Evolutionary conservation across 176 grass and related monocot genomes (phyloP).

Genomic region (Puya raimondii): DNA sequence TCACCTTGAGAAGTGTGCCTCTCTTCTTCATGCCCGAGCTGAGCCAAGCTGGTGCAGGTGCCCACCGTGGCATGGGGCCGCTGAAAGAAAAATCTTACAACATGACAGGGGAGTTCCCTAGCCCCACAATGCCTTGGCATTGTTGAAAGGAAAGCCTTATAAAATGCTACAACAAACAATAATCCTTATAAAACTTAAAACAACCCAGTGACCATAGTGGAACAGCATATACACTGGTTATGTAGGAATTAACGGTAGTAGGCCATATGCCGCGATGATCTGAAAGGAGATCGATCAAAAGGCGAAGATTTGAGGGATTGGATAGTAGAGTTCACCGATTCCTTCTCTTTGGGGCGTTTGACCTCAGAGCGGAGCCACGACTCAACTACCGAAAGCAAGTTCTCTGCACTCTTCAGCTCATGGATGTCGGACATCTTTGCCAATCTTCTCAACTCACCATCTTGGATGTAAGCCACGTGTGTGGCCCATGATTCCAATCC

Average conservation of each 20-base stretch:
- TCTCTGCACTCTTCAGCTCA: conserved; percentile 61
- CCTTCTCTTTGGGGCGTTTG: conserved; percentile 55
- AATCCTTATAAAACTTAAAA: no score
- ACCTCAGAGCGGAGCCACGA: conserved; percentile 66
- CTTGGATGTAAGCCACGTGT: conserved; percentile 74
- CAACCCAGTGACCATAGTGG: no score
- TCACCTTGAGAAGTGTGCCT: no score
- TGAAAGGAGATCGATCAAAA: conserved; percentile 73
- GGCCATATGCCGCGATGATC: conserved; percentile 89
- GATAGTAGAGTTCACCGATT: conserved; percentile 13
- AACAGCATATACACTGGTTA: conserved; percentile 1
- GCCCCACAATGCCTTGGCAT: no score
- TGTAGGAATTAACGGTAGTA: conserved; percentile 62
- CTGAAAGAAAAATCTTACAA: no score
- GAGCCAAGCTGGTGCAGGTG: no score
- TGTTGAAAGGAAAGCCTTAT: no score
- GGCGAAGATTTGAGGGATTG: conserved; percentile 44
- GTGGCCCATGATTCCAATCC: conserved; percentile 80
- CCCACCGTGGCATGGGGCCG: no score
- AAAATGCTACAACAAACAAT: no score
- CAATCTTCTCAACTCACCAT: conserved; percentile 62
- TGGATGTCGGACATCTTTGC: conserved; percentile 39
- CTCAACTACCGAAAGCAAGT: conserved; percentile 78
- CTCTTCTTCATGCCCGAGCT: no score
- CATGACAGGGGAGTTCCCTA: no score